These are phyloP conservation scores for Aureobasidium sp. DNA, from an alignment of 2,329 filamentous ascomycete genomes.

Conservation along the genomic window DNA sequence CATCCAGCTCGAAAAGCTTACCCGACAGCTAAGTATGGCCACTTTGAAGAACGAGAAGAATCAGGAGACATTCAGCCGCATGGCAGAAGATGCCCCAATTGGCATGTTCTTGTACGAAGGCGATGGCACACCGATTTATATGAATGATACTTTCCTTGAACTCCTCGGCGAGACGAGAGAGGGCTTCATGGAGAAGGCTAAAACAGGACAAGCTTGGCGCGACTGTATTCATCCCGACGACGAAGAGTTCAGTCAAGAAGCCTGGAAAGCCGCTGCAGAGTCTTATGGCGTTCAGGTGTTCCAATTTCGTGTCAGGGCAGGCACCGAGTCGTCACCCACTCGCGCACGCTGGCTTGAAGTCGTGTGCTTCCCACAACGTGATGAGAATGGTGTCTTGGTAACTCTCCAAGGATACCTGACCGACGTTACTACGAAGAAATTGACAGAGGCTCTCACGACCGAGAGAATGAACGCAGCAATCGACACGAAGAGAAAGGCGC, in stretches of 20 bases:
- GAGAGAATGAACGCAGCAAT: constrained; percentile 29
- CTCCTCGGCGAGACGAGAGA: neutral
- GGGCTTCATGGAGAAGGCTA: neutral
- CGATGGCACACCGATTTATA: neutral
- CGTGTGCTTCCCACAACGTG: neutral
- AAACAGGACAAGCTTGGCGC: neutral
- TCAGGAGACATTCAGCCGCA: constrained; percentile 25
- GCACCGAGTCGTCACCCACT: constrained; percentile 25
- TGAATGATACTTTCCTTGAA: constrained; percentile 2
- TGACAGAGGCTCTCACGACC: constrained; percentile 15
- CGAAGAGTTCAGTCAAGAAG: neutral
- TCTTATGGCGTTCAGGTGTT: constrained; percentile 25
- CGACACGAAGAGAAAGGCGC: constrained; percentile 26
- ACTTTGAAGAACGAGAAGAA: constrained; percentile 29
- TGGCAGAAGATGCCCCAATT: constrained; percentile 10
- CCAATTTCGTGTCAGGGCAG: constrained; percentile 7
- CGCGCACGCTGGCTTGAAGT: constrained; percentile 16
- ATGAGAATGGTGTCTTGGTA: neutral
- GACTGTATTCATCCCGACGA: constrained; percentile 1
- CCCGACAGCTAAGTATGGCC: constrained; percentile 29
- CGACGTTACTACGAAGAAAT: neutral
- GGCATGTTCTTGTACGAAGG: constrained; percentile 5
- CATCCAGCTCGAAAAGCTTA: constrained; percentile 17
- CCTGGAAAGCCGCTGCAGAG: constrained; percentile 21
- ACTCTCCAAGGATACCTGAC: neutral